phyloP scores from a whole-genome alignment of 208 protist genomes.

The Wallacemonas sp. region DNA sequence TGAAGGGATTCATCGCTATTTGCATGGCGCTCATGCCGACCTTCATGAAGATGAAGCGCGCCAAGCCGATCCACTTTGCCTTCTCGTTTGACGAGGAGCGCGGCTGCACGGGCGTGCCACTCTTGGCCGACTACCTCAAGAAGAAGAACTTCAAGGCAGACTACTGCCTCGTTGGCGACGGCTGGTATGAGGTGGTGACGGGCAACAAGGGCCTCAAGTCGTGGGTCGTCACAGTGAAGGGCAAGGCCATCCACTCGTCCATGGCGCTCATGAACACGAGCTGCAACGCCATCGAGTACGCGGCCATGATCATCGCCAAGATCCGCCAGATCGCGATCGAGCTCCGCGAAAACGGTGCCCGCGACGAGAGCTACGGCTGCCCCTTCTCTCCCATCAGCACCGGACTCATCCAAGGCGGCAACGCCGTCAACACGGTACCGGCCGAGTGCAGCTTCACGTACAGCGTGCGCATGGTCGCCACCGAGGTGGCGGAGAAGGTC shows the following conservation, averaged over 20 bases:
- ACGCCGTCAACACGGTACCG: constrained; percentile 51
- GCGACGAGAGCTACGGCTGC: constrained; percentile 21
- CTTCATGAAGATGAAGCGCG: constrained; percentile 38
- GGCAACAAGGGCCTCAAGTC: constrained; percentile 31
- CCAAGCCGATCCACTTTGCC: constrained; percentile 51
- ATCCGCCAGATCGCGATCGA: constrained; percentile 29
- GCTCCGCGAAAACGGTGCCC: constrained; percentile 18
- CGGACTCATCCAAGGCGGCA: constrained; percentile 37
- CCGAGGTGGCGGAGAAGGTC: constrained; percentile 22
- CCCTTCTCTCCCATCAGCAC: constrained; percentile 29
- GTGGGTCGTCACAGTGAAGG: constrained; percentile 32
- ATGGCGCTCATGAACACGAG: constrained; percentile 34
- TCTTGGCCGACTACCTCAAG: constrained; percentile 33
- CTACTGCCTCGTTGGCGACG: constrained; percentile 46
- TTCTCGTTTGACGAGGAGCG: constrained; percentile 54
- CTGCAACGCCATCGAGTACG: constrained; percentile 41
- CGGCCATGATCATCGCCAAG: constrained; percentile 39
- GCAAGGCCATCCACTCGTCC: constrained; percentile 54
- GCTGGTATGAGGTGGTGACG: constrained; percentile 35
- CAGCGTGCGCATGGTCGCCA: constrained; percentile 27
- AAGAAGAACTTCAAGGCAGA: constrained; percentile 33
- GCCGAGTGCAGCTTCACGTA: constrained; percentile 42
- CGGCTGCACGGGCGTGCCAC: constrained; percentile 29
- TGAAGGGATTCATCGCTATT: constrained; percentile 66
- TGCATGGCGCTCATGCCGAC: constrained; percentile 35